Base-by-base conservation (phyloP, 2,329 filamentous ascomycete species). In the Sclerotinia sclerotiorum region DNA sequence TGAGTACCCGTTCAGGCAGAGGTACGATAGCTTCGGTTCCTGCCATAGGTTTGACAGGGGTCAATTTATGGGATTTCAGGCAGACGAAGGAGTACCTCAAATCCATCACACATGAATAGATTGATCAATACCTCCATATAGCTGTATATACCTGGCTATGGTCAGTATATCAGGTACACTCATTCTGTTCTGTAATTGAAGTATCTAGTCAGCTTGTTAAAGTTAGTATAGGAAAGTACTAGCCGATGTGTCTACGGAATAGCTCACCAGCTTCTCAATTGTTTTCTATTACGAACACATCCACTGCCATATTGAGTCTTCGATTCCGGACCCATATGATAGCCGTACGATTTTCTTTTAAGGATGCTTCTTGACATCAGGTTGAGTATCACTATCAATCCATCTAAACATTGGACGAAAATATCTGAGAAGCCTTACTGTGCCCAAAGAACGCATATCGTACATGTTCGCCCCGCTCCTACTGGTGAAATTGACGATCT, bases 341-440 rank as follows among this genome's bases (percentile, higher is more conserved):
- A 29, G 29, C 61, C 32, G 27, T 35, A 19, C 13, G 42, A 24
- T 8, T n/a, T 35, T 13, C 24, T 65, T 32, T 2, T 24, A 32
- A 15, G 39, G 32, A 56, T 61, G 57, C 27, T 48, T 61, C 42
- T 52, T 63, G 32, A 15, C 8, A 21, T 63, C 29, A 51, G n/a
- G 21, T 13, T 24, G 32, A 39, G 42, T 57, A 11, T 35, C 35
- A 21, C 52, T 56, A 49, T 27, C 17, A 27, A 27, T 35, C 39
- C 48, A 63, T 55, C 17, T 35, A 51, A 51, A 56, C 52, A 56
- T 56, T 19, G 11, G 67, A 42, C 24, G 44, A 68, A 11, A 48
- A 65, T 15, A 39, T 35, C 21, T 8, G 19, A 27, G 39, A 39
- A 63, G 60, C 61, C 60, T 65, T 68, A 60, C 67, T 57, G 52